phyloP scores from a whole-genome alignment of 208 protist genomes.

The Wallacemonas rigidus region DNA sequence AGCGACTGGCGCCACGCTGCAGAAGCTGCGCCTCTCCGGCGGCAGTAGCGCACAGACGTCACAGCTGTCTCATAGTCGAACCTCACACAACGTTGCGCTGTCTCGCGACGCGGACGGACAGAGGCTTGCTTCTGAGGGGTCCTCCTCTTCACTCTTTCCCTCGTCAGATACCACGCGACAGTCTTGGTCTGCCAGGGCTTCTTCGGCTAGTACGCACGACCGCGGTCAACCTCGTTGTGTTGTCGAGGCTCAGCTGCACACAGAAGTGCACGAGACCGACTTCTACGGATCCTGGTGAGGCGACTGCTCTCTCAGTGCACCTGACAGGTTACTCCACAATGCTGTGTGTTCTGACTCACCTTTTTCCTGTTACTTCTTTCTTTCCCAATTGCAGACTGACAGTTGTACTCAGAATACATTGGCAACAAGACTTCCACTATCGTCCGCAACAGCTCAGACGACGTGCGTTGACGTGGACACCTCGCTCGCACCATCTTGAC shows the following conservation, averaged over 20 bases:
- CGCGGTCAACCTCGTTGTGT: not conserved
- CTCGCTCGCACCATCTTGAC: too few relatives aligned
- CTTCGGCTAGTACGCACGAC: not conserved
- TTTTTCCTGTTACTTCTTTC: not conserved
- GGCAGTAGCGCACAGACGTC: not conserved
- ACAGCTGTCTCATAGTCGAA: not conserved
- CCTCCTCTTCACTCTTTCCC: not conserved
- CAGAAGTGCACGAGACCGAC: not conserved
- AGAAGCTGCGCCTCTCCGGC: slow-evolving; percentile 8
- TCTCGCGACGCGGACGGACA: not conserved
- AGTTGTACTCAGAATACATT: too few relatives aligned
- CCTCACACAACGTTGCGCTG: not conserved
- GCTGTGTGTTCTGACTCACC: not conserved
- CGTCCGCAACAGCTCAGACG: too few relatives aligned
- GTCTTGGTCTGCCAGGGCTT: not conserved
- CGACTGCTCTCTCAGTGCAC: too few relatives aligned
- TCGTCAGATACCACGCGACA: not conserved
- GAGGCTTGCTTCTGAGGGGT: not conserved
- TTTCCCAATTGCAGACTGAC: not conserved
- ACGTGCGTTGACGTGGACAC: too few relatives aligned
- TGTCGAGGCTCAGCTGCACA: not conserved
- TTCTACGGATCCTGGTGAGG: not conserved
- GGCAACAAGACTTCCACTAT: too few relatives aligned
- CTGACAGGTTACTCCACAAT: too few relatives aligned
- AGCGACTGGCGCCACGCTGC: not conserved